Percentiles rank a stretch among this genome's conserved stretches.
Evolutionary conservation across 805 yeast genomes (phyloP).

Genomic region (Saccharomycopsis sp.): DNA sequence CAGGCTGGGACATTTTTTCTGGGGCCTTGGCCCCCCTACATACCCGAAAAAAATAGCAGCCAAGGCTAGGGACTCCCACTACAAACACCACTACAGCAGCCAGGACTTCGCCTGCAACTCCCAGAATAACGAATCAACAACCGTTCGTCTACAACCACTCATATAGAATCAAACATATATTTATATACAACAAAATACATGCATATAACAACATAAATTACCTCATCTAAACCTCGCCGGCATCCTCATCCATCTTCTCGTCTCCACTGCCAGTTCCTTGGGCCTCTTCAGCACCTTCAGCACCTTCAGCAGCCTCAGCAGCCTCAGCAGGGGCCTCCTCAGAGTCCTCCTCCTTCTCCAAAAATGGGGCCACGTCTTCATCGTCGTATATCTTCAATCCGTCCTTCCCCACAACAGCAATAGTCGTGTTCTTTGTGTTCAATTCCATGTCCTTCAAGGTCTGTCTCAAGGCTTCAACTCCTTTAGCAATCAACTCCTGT

Average conservation of each 20-base stretch:
- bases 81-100: too few relatives aligned
- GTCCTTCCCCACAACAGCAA: slow-evolving; percentile 87
- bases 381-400: slow-evolving; percentile 78
- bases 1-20: too few relatives aligned
- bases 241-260: too few relatives aligned
- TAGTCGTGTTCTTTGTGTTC: slow-evolving; percentile 75
- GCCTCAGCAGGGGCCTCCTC: slow-evolving; percentile 15
- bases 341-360: slow-evolving; percentile 16
- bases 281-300: neutral
- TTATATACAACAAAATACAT: neutral
- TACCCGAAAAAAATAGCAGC: too few relatives aligned
- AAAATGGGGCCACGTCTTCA: slow-evolving; percentile 53
- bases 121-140: too few relatives aligned
- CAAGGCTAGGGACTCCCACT: too few relatives aligned
- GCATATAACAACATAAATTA: too few relatives aligned
- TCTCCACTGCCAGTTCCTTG: slow-evolving; percentile 3
- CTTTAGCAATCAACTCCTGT: slow-evolving; percentile 77
- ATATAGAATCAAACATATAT: too few relatives aligned
- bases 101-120: too few relatives aligned
- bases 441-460: slow-evolving; percentile 93
- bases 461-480: slow-evolving; percentile 86
- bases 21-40: too few relatives aligned
- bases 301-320: slow-evolving; percentile 1
- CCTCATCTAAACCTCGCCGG: too few relatives aligned
- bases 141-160: too few relatives aligned